Percentiles rank a stretch among this genome's conserved stretches.
Evolutionary conservation across 176 grass and related monocot genomes (phyloP).

Genomic region (Avena atlantica): DNA sequence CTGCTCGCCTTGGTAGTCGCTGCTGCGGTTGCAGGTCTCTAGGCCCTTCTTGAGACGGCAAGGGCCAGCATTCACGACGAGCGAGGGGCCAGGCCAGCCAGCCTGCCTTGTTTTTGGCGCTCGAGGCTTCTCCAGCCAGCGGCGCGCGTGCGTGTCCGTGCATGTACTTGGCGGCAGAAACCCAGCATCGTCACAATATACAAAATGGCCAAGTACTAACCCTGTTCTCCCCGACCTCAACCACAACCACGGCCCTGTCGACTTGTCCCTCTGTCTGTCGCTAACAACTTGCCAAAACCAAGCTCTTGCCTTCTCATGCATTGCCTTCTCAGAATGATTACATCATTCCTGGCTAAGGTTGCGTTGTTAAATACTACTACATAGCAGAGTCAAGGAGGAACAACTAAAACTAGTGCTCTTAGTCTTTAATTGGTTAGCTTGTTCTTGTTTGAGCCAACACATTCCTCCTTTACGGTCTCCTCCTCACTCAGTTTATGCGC

Average conservation of each 20-base stretch:
- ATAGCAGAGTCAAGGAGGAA: conserved; percentile 4
- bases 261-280: conserved; percentile 36
- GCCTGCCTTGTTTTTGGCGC: conserved; percentile 40
- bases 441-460: conserved; percentile 14
- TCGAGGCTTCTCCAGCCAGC: conserved; percentile 45
- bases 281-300: conserved; percentile 26
- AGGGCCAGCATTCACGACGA: conserved; percentile 23
- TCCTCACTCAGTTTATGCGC: background rate
- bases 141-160: conserved; percentile 27
- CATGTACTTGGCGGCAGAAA: conserved; percentile 33
- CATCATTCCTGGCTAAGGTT: conserved; percentile 19
- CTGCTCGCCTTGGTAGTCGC: conserved; percentile 43
- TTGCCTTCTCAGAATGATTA: conserved; percentile 6
- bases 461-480: conserved; percentile 23
- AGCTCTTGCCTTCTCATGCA: background rate
- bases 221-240: conserved; percentile 29
- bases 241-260: conserved; percentile 39
- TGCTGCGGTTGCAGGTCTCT: conserved; percentile 46
- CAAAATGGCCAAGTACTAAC: background rate
- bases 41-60: conserved; percentile 21
- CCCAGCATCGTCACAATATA: conserved; percentile 48
- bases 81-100: background rate
- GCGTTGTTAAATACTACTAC: background rate
- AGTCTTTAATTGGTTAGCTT: conserved; percentile 22
- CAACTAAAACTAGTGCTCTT: background rate